A percentile compares a stretch with the other conserved stretches of the same genome.
Evolutionary conservation across 345 rosid genomes (phyloP).

Genomic region (Eutrema yunnanense): DNA sequence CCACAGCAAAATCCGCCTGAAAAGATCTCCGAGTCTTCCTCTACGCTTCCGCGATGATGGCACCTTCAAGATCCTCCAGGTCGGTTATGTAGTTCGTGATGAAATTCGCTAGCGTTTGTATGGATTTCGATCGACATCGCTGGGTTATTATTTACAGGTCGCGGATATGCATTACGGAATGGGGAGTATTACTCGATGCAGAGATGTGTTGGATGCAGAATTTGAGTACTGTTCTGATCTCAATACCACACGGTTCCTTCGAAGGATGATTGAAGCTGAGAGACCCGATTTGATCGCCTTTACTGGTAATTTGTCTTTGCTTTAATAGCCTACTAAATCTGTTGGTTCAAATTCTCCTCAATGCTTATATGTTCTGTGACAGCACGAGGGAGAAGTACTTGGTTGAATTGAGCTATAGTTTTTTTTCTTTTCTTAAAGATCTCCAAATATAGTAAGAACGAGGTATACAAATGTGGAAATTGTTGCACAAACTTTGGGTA

Average conservation of each 20-base stretch:
- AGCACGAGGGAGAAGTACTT: neutral
- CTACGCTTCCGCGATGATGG: constrained; percentile 75
- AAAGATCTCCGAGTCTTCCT: constrained; percentile 56
- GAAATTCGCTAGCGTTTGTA: neutral
- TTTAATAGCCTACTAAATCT: neutral
- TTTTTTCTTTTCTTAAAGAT: neutral
- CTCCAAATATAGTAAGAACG: neutral
- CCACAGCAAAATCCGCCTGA: constrained; percentile 40
- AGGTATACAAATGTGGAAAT: neutral
- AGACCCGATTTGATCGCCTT: constrained; percentile 82
- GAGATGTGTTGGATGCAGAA: constrained; percentile 58
- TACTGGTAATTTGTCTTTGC: constrained; percentile 41
- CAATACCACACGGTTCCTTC: constrained; percentile 69
- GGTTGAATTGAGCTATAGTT: neutral
- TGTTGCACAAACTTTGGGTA: neutral
- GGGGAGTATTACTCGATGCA: constrained; percentile 64
- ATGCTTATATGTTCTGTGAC: neutral
- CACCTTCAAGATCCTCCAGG: constrained; percentile 96
- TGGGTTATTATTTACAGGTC: constrained; percentile 32
- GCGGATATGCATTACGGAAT: constrained; percentile 93
- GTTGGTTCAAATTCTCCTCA: neutral
- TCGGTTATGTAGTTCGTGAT: neutral
- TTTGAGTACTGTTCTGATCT: constrained; percentile 72
- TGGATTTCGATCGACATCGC: neutral
- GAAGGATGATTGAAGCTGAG: constrained; percentile 61